phyloP scores from a whole-genome alignment of 192 early-diverging fungal species.

The Umbelopsis ramanniana region DNA sequence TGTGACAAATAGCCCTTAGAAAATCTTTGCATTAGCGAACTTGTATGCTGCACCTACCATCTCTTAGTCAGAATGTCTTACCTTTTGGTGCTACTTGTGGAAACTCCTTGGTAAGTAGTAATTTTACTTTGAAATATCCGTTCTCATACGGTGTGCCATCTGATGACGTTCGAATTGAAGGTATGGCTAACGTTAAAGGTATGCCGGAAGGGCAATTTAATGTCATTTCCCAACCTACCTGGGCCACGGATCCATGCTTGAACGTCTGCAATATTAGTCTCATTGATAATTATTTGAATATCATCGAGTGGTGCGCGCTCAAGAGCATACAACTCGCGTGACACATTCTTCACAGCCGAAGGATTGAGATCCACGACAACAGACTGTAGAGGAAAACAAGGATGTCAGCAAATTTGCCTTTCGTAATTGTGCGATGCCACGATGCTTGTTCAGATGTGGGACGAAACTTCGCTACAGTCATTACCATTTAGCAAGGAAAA shows the following conservation, averaged over 20 bases:
- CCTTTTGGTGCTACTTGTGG: conserved; percentile 87
- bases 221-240: conserved; percentile 39
- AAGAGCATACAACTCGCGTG: conserved; percentile 61
- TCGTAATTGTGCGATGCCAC: background rate
- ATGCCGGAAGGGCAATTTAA: no score
- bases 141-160: conserved; percentile 84
- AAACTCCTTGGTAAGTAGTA: conserved; percentile 74
- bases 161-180: conserved; percentile 24
- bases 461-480: background rate
- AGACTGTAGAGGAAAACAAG: conserved; percentile 17
- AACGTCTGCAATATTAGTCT: conserved; percentile 78
- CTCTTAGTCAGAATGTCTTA: conserved; percentile 29
- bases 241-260: conserved; percentile 86
- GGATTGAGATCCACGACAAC: conserved; percentile 47
- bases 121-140: conserved; percentile 76
- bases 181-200: background rate
- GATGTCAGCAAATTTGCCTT: background rate
- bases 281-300: conserved; percentile 73
- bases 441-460: background rate
- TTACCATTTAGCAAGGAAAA: conserved; percentile 8
- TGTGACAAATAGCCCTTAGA: conserved; percentile 78
- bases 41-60: background rate
- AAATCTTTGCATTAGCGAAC: conserved; percentile 2
- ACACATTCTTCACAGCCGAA: conserved; percentile 57
- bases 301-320: conserved; percentile 77